Percentiles rank a stretch among this genome's conserved stretches.
These are phyloP conservation scores for Pythium phragmiticola DNA, from an alignment of 352 stramenopile species.

Conservation along the genomic window DNA sequence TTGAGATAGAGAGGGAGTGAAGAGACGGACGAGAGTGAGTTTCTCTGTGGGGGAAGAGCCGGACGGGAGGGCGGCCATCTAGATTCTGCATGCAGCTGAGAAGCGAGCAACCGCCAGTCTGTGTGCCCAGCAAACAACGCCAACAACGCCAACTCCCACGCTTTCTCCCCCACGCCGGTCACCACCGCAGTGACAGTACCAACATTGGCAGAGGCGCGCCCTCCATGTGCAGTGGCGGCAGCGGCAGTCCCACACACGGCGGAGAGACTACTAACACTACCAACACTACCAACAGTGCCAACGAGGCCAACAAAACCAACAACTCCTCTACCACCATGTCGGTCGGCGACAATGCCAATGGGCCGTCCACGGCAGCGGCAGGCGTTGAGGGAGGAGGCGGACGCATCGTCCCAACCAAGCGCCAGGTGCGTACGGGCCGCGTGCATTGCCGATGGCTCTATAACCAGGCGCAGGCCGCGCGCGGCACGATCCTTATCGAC, in stretches of 20 bases:
- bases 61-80: not conserved
- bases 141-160: not conserved
- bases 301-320: not conserved
- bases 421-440: constrained; percentile 55
- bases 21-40: constrained; percentile 1
- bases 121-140: not conserved
- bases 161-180: not conserved
- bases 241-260: not conserved
- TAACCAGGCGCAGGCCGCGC: constrained; percentile 77
- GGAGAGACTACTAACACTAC: too few species aligned
- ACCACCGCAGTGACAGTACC: not conserved
- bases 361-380: constrained; percentile 7
- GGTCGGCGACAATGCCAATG: constrained; percentile 21
- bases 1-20: constrained; percentile 3
- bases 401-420: constrained; percentile 31
- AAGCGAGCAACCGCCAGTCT: constrained; percentile 8
- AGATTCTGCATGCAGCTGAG: constrained; percentile 15
- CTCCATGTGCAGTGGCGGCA: not conserved
- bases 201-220: not conserved
- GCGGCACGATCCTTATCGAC: constrained; percentile 80
- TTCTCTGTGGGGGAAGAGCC: constrained; percentile 6
- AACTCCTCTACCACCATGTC: constrained; percentile 16
- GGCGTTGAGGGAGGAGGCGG: constrained; percentile 1
- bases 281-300: not conserved
- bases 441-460: constrained; percentile 85